These are phyloP conservation scores for Globisporangium cystogenes DNA, from an alignment of 352 stramenopile species.

Conservation along the genomic window DNA sequence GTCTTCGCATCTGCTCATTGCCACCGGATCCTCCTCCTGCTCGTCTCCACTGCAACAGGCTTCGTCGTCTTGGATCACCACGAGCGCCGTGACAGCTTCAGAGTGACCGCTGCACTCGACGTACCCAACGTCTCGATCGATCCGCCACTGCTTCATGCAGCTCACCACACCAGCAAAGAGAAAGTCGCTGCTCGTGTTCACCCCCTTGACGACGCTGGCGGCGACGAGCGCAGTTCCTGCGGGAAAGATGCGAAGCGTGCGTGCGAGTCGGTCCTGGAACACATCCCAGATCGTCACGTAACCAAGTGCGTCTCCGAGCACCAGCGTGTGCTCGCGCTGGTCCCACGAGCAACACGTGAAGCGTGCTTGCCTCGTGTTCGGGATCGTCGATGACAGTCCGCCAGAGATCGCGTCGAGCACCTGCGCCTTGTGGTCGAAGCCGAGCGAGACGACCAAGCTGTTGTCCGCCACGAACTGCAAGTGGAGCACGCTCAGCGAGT, in stretches of 20 bases:
- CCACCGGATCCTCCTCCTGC: background rate
- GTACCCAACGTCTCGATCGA: conserved; percentile 61
- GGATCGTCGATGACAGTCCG: conserved; percentile 46
- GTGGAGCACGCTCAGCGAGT: conserved; percentile 50
- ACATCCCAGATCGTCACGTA: conserved; percentile 62
- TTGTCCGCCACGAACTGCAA: conserved; percentile 55
- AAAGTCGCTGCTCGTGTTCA: conserved; percentile 20
- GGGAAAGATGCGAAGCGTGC: conserved; percentile 25
- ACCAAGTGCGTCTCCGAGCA: conserved; percentile 46
- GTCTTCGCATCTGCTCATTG: conserved; percentile 8
- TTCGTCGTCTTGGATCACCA: conserved; percentile 23
- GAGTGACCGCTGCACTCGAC: conserved; percentile 42
- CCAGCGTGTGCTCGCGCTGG: conserved; percentile 30
- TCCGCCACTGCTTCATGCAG: conserved; percentile 53
- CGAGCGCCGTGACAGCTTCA: conserved; percentile 41
- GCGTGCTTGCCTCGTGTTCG: conserved; percentile 32
- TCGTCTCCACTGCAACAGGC: conserved; percentile 10
- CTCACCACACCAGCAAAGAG: conserved; percentile 34
- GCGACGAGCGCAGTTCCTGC: conserved; percentile 13
- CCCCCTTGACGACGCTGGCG: conserved; percentile 2
- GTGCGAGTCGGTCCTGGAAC: conserved; percentile 56
- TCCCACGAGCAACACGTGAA: conserved; percentile 69
- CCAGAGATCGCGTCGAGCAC: conserved; percentile 65
- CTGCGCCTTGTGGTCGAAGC: conserved; percentile 70
- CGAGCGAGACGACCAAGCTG: conserved; percentile 69